phyloP scores from a whole-genome alignment of 1,139 yeast species.

The Yamadazyma atmosphaerica region DNA sequence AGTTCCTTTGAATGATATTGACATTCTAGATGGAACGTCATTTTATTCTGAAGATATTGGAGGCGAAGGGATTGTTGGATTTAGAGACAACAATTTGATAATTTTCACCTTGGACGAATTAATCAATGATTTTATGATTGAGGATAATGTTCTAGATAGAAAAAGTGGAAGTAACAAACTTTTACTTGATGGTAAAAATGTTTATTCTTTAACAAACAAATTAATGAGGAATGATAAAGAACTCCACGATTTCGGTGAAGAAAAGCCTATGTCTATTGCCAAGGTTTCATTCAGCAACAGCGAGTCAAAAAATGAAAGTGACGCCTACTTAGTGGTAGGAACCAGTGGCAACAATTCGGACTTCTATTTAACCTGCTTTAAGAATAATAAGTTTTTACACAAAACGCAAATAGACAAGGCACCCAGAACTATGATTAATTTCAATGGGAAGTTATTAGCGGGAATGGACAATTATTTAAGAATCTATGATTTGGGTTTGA shows the following conservation, averaged over 20 bases:
- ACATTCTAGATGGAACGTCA: constrained; percentile 40
- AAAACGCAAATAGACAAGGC: constrained; percentile 55
- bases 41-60: constrained; percentile 68
- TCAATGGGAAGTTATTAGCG: constrained; percentile 62
- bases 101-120: constrained; percentile 62
- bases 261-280: constrained; percentile 5
- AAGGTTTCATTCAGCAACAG: constrained; percentile 14
- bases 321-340: constrained; percentile 32
- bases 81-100: constrained; percentile 50
- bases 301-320: constrained; percentile 16
- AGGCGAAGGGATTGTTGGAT: constrained; percentile 63
- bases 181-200: not conserved
- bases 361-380: constrained; percentile 3
- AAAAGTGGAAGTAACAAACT: not conserved
- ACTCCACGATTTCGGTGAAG: not conserved
- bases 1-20: constrained; percentile 40
- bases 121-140: constrained; percentile 46
- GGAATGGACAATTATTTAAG: constrained; percentile 58
- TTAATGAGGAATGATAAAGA: not conserved
- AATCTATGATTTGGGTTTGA: constrained; percentile 73
- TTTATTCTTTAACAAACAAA: not conserved
- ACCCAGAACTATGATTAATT: constrained; percentile 52
- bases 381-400: constrained; percentile 47
- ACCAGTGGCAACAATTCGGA: constrained; percentile 18
- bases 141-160: constrained; percentile 15